Evolutionary conservation across 2,329 filamentous ascomycete species (phyloP).

Genomic region (Botrytis deweyae): DNA sequence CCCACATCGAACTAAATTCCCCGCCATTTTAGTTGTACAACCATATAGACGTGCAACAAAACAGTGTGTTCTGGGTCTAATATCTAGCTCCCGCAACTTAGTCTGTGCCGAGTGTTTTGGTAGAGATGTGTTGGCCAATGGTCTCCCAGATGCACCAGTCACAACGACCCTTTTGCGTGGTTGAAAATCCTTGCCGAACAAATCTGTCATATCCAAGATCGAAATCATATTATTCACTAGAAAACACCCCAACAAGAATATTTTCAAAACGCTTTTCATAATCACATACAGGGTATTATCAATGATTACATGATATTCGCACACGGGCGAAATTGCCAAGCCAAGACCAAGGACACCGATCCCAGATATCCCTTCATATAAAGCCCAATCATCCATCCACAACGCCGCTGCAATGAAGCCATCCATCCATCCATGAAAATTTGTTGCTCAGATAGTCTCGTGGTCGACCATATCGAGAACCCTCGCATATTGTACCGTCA

Average conservation of each 20-base stretch:
- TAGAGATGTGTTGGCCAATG: neutral
- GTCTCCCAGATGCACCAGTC: neutral
- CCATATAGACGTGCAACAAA: constrained; percentile 7
- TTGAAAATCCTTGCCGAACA: neutral
- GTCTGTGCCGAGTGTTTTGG: neutral
- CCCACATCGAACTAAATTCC: neutral
- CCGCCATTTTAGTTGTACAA: neutral
- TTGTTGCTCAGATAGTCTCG: constrained; percentile 23
- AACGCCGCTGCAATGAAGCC: constrained; percentile 16
- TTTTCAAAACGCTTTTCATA: neutral
- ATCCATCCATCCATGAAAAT: neutral
- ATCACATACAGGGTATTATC: constrained; percentile 18
- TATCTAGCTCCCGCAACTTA: constrained; percentile 2
- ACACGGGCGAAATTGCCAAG: neutral
- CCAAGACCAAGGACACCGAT: constrained; percentile 12
- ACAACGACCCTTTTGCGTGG: neutral
- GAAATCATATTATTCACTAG: neutral
- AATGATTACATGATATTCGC: constrained; percentile 13
- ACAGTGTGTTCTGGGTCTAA: neutral
- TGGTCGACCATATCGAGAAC: constrained; percentile 60
- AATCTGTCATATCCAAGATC: neutral
- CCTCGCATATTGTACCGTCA: constrained; percentile 92
- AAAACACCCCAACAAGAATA: neutral
- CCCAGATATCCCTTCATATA: neutral
- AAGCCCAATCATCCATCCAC: constrained; percentile 7